phyloP scores from a whole-genome alignment of 2,329 filamentous ascomycete species.

The Pseudocercospora macadamiae region DNA sequence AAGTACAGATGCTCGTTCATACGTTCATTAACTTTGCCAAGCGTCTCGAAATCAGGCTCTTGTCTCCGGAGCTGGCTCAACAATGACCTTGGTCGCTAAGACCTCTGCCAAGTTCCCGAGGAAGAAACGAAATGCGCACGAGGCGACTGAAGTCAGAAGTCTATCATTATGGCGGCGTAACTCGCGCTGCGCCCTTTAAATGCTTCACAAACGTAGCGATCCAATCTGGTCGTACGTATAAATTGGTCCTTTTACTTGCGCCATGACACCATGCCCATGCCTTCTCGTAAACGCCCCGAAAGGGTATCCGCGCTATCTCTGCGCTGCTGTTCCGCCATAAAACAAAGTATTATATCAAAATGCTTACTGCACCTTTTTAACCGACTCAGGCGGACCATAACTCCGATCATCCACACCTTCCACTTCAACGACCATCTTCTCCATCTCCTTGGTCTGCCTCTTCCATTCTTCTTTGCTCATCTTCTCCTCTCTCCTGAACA shows the following conservation, averaged over 20 bases:
- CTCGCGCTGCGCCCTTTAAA: not conserved
- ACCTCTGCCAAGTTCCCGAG: too few relatives aligned
- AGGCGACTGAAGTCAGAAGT: not conserved
- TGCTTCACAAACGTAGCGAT: not conserved
- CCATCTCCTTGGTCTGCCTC: constrained; percentile 74
- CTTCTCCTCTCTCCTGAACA: constrained; percentile 83
- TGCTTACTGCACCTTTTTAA: constrained; percentile 42
- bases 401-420: constrained; percentile 58
- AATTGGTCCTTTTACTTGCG: not conserved
- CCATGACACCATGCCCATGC: not conserved
- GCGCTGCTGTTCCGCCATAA: not conserved
- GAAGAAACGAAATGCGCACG: too few relatives aligned
- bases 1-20: not conserved
- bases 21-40: not conserved
- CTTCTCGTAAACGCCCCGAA: not conserved
- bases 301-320: not conserved
- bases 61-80: too few relatives aligned
- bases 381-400: constrained; percentile 40
- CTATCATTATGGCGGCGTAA: not conserved
- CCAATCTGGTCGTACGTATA: not conserved
- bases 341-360: not conserved
- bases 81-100: too few relatives aligned
- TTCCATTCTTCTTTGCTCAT: constrained; percentile 81
- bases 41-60: too few relatives aligned
- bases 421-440: constrained; percentile 74